Evolutionary conservation across 805 yeast species (phyloP), one percentile per base, ranked within the genome.

Genomic region (Lipomyces yamanashiensis): DNA sequence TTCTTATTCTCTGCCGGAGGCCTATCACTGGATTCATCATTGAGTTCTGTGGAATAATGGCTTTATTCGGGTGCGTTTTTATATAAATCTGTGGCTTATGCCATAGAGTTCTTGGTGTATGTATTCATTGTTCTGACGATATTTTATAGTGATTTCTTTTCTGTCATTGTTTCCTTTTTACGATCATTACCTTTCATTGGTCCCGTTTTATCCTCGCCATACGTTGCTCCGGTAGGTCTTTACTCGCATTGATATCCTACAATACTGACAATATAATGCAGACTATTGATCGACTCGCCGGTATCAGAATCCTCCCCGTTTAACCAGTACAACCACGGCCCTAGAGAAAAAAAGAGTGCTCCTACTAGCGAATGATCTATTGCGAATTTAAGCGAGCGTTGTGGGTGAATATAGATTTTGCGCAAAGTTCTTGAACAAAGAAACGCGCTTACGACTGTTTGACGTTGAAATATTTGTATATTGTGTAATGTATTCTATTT

Each of bases 161-260:
- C 69, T 33, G 90, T 96, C 12, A 86, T 95, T 52, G 84, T 93
- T 12, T 88, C 90, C 69, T 93, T 95, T 73, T 80, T 93, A 71
- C 82, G 98, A 75, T 88, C 96, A 6, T 76, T 93, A 71, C 99
- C 99, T 1, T 74, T 89, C 63, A 86, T 95, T 65, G 98, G 98
- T 0, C 92, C 96, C 33, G 62, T 92, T 6, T 81, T 95, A 59
- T 86, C 92, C 41, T 85, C 88, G 73, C 98, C 98, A 1, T 76
- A 78, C 7, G 77, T 95, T 37, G 96, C 97, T 4, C 98, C 98
- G 17, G 80, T 80, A 68, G 52, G 75, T 52, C 4, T 23, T 19
- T 21, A n/a, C 33, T 36, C 33, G 4, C 6, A 7, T 41, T 50
- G 7, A 40, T 49, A 33, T 9, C 21, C 19, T 43, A 28, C 41